Base-by-base conservation (phyloP, 257 asterid genomes). In the Linaria vulgaris region DNA sequence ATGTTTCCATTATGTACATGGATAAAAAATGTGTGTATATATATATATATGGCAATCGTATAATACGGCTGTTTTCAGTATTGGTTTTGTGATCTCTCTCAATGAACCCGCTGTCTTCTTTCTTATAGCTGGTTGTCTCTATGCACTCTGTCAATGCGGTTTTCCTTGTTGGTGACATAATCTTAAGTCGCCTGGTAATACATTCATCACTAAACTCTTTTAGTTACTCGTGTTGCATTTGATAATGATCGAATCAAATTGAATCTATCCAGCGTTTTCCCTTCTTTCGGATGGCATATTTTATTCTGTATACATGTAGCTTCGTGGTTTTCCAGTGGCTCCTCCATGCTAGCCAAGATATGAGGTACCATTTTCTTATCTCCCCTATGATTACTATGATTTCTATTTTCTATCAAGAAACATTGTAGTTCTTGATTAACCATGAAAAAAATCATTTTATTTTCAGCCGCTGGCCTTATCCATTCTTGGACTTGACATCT, bases 251-350 rank as follows among this genome's bases (percentile, higher is more conserved):
- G 31, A 41, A 57, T 47, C 46, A 22, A n/a, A n/a, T 73, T 14
- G 20, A 63, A 68, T 69, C 50, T 64, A 71, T 76, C 44, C 95
- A 91, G 98, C 75, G 78, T 22, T 88, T 91, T 64, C 98, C 98
- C 49, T 87, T 83, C 86, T 91, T 88, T 61, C 86, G 98, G 44
- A 66, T 91, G 41, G 95, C 85, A 41, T 91, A 91, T 71, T 88
- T 91, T 74, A 69, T 78, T 51, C 74, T 88, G 39, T 88, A 80
- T 85, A 91, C 96, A 10, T 73, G 80, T 61, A 50, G 64, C 21
- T 91, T 72, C 67, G 86, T 85, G 79, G 10, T 84, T 73, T 86
- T 85, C 86, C 98, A 91, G 72, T 91, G 96, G 98, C 72, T 87
- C 66, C 22, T 82, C 54, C 98, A 91, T 74, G 88, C 83, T 61